Percentiles rank a stretch among this genome's conserved stretches.
Conservation (phyloP, 225 moss, liverwort and hornwort species). For the Straminergon stramineum region DNA sequence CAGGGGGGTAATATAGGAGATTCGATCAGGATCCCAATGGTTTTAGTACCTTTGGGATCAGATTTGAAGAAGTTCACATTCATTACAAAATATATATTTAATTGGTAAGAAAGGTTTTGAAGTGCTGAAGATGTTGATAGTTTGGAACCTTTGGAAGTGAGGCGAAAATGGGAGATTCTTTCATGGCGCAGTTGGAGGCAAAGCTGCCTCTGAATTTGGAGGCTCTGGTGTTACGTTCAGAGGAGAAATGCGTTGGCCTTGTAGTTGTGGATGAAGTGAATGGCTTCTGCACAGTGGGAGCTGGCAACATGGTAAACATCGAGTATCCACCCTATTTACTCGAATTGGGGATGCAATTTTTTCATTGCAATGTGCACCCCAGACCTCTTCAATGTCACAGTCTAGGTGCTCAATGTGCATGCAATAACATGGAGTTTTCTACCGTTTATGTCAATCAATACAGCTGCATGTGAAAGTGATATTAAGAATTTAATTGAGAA, state of each 20-base stretch:
- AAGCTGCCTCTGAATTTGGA: conserved; percentile 23
- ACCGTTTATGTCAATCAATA: neutral
- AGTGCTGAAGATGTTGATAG: neutral
- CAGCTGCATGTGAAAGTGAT: neutral
- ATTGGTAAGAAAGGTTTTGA: neutral
- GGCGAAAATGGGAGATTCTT: neutral
- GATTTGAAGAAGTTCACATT: neutral
- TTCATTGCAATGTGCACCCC: neutral
- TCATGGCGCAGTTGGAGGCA: conserved; percentile 17
- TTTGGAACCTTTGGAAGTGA: neutral
- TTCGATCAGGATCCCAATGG: neutral
- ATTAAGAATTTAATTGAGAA: neutral
- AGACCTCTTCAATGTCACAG: neutral
- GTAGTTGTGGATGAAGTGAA: conserved; percentile 56
- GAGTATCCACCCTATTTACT: neutral
- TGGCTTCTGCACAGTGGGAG: conserved; percentile 48
- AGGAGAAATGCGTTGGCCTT: conserved; percentile 24
- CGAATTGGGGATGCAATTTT: neutral
- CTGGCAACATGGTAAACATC: conserved; percentile 21
- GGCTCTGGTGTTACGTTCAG: conserved; percentile 12
- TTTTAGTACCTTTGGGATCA: neutral
- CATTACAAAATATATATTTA: neutral
- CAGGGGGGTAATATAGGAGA: neutral
- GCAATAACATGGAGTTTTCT: neutral
- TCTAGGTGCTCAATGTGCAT: neutral